Evolutionary conservation across 2,329 filamentous ascomycete genomes (phyloP).

Genomic region (Thielaviopsis populi): DNA sequence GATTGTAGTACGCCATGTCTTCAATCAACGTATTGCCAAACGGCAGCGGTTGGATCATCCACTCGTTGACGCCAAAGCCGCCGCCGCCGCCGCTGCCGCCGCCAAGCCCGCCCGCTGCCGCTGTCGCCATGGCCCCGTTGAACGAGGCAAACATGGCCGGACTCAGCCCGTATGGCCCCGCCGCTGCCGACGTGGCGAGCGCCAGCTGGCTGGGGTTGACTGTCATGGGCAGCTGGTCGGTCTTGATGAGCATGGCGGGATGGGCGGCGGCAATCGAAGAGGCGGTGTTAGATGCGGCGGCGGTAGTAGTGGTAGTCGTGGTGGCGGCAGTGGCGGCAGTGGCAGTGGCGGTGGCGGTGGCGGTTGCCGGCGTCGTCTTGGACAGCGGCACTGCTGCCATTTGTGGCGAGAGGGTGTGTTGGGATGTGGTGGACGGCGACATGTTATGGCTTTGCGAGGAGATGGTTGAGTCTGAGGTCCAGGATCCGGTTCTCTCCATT

Average conservation of each 20-base stretch:
- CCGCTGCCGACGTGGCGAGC: background rate
- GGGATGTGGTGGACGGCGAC: background rate
- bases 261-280: too few species aligned
- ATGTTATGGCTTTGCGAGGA: background rate
- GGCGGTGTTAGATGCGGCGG: background rate
- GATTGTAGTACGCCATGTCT: background rate
- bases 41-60: background rate
- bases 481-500: conserved; percentile 6
- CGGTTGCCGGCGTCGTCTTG: background rate
- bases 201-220: conserved; percentile 13
- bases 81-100: too few species aligned
- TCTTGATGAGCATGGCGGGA: background rate
- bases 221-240: conserved; percentile 6
- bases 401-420: background rate
- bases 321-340: background rate
- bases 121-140: background rate
- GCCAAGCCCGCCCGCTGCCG: background rate
- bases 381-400: background rate
- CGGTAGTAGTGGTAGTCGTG: background rate
- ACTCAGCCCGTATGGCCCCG: background rate
- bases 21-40: background rate
- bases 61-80: background rate
- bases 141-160: background rate
- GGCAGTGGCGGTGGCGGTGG: background rate
- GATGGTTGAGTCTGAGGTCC: conserved; percentile 3